phyloP scores from a whole-genome alignment of 2,329 filamentous ascomycete species.

The Nothopassalora personata region DNA sequence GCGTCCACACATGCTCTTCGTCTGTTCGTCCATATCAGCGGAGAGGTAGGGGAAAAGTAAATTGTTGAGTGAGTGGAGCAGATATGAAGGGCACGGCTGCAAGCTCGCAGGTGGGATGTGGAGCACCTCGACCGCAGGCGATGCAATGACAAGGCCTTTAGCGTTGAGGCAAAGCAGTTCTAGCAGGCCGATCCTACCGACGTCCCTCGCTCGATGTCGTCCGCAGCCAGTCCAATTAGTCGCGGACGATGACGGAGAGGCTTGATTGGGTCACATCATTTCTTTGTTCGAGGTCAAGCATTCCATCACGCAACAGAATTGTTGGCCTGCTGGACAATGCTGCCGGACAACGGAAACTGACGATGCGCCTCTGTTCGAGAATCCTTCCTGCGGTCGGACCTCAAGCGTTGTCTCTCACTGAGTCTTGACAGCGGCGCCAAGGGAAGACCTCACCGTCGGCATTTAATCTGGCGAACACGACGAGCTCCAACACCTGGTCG shows the following conservation, averaged over 20 bases:
- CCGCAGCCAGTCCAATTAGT: not conserved
- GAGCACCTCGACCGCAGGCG: not conserved
- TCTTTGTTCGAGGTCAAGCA: slow-evolving; percentile 1
- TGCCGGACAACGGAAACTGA: not conserved
- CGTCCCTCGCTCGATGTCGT: not conserved
- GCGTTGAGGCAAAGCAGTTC: slow-evolving; percentile 1
- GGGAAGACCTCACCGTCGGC: not conserved
- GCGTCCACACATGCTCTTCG: slow-evolving; percentile 25
- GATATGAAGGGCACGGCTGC: slow-evolving; percentile 1
- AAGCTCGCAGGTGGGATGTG: not conserved
- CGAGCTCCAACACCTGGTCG: not conserved
- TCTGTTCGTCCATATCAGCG: slow-evolving; percentile 21
- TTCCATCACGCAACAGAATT: not conserved
- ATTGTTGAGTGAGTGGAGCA: slow-evolving; percentile 3
- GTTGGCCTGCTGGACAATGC: not conserved
- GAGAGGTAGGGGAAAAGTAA: slow-evolving; percentile 1
- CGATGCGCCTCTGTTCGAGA: not conserved
- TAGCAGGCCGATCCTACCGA: slow-evolving; percentile 3
- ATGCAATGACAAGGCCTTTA: slow-evolving; percentile 1
- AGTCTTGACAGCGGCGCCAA: not conserved
- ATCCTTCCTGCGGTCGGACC: not conserved
- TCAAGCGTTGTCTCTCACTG: not conserved
- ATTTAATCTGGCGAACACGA: not conserved
- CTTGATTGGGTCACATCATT: not conserved
- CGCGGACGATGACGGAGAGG: not conserved